phyloP scores from a whole-genome alignment of 306 rosid species.

The Cicer pinnatifidum region DNA sequence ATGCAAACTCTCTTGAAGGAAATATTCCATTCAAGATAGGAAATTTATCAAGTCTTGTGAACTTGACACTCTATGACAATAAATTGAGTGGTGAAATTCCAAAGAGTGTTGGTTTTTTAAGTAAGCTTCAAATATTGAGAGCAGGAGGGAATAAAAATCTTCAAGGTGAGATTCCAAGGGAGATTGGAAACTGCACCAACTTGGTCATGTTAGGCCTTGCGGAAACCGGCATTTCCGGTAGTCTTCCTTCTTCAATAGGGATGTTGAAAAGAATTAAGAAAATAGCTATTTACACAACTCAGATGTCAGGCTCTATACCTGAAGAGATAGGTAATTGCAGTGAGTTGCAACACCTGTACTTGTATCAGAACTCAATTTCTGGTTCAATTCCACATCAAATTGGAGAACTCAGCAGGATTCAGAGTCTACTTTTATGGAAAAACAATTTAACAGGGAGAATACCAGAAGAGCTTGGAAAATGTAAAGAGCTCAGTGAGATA shows the following conservation, averaged over 20 bases:
- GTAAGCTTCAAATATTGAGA: constrained; percentile 63
- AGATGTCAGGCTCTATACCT: constrained; percentile 74
- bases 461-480: constrained; percentile 70
- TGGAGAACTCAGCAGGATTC: constrained; percentile 68
- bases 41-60: constrained; percentile 63
- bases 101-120: constrained; percentile 65
- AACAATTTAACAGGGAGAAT: constrained; percentile 70
- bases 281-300: constrained; percentile 71
- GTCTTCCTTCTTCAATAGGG: constrained; percentile 75
- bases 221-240: constrained; percentile 78
- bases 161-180: constrained; percentile 74
- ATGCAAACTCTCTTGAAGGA: constrained; percentile 69
- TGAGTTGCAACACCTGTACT: constrained; percentile 66
- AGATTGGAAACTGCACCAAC: constrained; percentile 82
- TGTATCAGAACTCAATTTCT: constrained; percentile 73
- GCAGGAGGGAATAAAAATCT: constrained; percentile 79
- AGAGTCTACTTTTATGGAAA: constrained; percentile 70
- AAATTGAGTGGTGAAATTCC: constrained; percentile 71
- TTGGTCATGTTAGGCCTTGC: constrained; percentile 82
- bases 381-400: constrained; percentile 69
- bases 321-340: constrained; percentile 87
- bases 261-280: constrained; percentile 62
- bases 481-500: constrained; percentile 60
- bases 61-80: constrained; percentile 73
- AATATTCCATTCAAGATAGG: constrained; percentile 64